Conservation (phyloP, 2,329 filamentous ascomycete species). For the Fusarium ambrosium region DNA sequence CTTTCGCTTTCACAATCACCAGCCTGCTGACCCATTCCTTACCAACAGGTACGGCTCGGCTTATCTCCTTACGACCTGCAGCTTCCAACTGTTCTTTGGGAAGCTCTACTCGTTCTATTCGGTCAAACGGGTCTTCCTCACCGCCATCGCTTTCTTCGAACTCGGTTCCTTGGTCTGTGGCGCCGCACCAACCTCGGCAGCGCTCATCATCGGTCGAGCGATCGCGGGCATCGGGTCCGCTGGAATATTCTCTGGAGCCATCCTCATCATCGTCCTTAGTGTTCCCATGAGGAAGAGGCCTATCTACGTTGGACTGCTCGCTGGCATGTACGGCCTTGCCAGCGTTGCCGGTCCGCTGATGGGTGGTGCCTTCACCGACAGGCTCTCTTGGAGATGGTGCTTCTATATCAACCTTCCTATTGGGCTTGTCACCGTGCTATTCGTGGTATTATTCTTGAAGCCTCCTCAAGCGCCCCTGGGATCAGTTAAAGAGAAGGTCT, state of each 20-base stretch:
- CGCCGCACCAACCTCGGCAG: conserved; percentile 57
- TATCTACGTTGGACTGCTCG: conserved; percentile 48
- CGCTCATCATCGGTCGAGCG: conserved; percentile 64
- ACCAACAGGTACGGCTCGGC: conserved; percentile 4
- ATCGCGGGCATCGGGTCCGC: conserved; percentile 60
- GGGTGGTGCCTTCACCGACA: conserved; percentile 52
- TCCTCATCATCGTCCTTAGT: conserved; percentile 61
- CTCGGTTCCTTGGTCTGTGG: conserved; percentile 65
- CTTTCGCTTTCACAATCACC: background rate
- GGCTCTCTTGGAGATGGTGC: conserved; percentile 35
- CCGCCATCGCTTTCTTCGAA: conserved; percentile 64
- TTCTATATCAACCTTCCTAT: conserved; percentile 39
- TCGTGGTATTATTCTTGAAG: conserved; percentile 48
- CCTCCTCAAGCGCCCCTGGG: conserved; percentile 47
- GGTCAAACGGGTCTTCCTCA: conserved; percentile 62
- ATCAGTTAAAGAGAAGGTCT: background rate
- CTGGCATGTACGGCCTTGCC: conserved; percentile 49
- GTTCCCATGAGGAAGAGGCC: conserved; percentile 49
- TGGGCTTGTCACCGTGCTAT: conserved; percentile 44
- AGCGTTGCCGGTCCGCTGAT: conserved; percentile 50
- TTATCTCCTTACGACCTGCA: conserved; percentile 10
- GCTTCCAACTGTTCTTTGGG: conserved; percentile 43
- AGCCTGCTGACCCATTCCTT: background rate
- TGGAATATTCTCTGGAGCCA: conserved; percentile 61
- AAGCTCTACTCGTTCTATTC: conserved; percentile 64